Base-by-base conservation (phyloP, 2,329 filamentous ascomycete genomes). In the Pestalotiopsis sp. region DNA sequence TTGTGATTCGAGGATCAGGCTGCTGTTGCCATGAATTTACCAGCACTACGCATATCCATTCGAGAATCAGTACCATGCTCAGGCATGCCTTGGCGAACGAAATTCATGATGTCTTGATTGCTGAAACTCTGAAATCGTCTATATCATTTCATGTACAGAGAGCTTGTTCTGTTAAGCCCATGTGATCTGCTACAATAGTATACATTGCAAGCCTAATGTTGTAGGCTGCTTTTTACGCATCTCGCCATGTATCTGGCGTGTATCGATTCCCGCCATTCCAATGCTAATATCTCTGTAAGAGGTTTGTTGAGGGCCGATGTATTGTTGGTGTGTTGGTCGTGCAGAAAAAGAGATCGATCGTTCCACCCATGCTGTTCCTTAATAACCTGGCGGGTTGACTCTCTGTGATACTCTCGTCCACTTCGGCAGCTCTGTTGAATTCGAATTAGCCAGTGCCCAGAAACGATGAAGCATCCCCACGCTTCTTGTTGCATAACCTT, bases 381-480 rank as follows among this genome's bases (percentile, higher is more conserved):
- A 98, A 83, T 95, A 98, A 84, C 95, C 95, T 61, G 95, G 95
- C 69, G 95, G 95, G 82, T 98, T 98, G 80, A 98, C 79, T 82
- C 95, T 87, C 82, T 98, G 95, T 73, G 94, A 97, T 71, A 98
- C 92, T 83, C 95, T 92, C 75, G 95, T 98, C 95, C 95, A 98
- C 84, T 98, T 94, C 68, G 91, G 92, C 66, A 95, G 82, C 81
- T 94, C 93, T 95, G 75, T 65, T 72, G n/a, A 56, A 20, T 41
- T 58, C n/a, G 17, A 6, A 52, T 72, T 69, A 57, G 70, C 71
- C 69, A 66, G 39, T 12, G 65, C 31, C 66, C 5, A 36, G 23
- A 7, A 36, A 36, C 0, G 11, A 63, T n/a, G 0, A 49, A 4
- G 1, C 4, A 56, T 11, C 14, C 14, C 45, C 17, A 20, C 13